Conservation (phyloP, 257 asterid species). For the Solanum piurae region DNA sequence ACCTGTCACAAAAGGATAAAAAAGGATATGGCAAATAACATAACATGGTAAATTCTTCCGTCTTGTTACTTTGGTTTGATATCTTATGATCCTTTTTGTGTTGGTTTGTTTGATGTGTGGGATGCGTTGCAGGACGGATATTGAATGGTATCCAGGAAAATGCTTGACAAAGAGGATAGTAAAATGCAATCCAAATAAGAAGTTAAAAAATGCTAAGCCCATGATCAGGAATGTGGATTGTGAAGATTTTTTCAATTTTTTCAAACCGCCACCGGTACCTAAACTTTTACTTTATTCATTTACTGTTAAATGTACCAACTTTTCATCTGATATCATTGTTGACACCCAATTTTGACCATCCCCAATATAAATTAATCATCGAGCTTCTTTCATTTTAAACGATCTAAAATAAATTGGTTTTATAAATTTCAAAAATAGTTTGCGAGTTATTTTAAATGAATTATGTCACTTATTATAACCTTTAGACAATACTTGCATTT, state of each 20-base stretch:
- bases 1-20: constrained; percentile 64
- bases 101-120: not conserved
- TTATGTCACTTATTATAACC: too few relatives aligned
- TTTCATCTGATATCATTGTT: not conserved
- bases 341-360: too few relatives aligned
- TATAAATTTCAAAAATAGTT: too few relatives aligned
- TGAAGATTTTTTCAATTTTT: constrained; percentile 71
- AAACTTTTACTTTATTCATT: not conserved
- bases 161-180: constrained; percentile 52
- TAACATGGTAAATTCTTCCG: constrained; percentile 43
- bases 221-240: constrained; percentile 52
- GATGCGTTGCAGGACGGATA: constrained; percentile 42
- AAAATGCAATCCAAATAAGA: constrained; percentile 33
- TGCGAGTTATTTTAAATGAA: too few relatives aligned
- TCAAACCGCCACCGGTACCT: constrained; percentile 41
- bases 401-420: too few relatives aligned
- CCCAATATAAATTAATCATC: too few relatives aligned
- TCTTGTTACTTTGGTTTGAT: not conserved
- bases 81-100: not conserved
- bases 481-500: too few relatives aligned
- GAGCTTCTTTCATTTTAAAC: too few relatives aligned
- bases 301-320: not conserved
- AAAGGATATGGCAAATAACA: constrained; percentile 51
- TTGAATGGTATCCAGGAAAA: constrained; percentile 70
- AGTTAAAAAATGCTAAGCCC: constrained; percentile 47